Evolutionary conservation across 805 yeast genomes (phyloP).

Genomic region (Maudiozyma saulgeensis): DNA sequence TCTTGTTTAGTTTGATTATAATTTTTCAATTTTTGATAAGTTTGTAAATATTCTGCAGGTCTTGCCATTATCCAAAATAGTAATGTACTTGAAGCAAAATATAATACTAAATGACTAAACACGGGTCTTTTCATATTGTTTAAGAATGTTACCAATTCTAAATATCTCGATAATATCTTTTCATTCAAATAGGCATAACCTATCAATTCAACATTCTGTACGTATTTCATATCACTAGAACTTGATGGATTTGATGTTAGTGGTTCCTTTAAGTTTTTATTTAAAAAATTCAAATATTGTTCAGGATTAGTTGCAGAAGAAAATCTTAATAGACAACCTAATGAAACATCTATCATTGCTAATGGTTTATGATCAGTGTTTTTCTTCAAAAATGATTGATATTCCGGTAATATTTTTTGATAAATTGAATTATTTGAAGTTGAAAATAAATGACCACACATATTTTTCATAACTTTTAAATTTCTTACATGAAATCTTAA

Average conservation of each 20-base stretch:
- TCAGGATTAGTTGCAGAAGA: conserved; percentile 43
- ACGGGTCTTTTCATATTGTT: conserved; percentile 34
- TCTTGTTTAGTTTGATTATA: not conserved
- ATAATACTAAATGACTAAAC: conserved; percentile 37
- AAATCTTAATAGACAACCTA: conserved; percentile 32
- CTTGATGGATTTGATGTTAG: not conserved
- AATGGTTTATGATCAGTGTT: conserved; percentile 8
- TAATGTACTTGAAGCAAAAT: conserved; percentile 38
- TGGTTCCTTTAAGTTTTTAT: conserved; percentile 7
- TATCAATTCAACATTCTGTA: conserved; percentile 36
- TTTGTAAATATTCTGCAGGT: conserved; percentile 35
- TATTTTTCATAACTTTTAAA: conserved; percentile 26
- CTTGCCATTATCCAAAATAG: conserved; percentile 43
- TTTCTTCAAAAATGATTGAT: conserved; percentile 12
- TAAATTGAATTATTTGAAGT: conserved; percentile 7
- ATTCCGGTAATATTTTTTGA: conserved; percentile 10
- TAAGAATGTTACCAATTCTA: conserved; percentile 33
- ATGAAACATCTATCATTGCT: conserved; percentile 12
- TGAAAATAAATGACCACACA: conserved; percentile 8
- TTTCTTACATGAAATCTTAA: conserved; percentile 28
- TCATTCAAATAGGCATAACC: conserved; percentile 36
- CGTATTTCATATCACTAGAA: conserved; percentile 3
- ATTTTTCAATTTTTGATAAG: conserved; percentile 5
- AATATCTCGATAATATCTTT: conserved; percentile 28
- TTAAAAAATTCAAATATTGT: conserved; percentile 31